These are phyloP conservation scores for Zoysia japonica DNA, from an alignment of 176 grass and related monocot genomes.

Conservation along the genomic window DNA sequence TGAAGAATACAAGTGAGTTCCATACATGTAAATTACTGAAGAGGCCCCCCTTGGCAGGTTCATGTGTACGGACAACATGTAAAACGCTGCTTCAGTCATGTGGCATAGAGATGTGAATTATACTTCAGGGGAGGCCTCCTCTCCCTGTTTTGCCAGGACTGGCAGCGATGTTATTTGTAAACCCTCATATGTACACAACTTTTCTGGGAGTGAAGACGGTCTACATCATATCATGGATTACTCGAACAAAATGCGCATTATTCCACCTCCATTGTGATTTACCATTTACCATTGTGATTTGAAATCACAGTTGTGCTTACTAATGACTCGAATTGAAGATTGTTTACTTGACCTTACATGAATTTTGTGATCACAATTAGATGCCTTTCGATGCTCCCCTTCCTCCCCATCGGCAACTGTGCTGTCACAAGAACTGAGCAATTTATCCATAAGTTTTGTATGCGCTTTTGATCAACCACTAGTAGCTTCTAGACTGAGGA, in stretches of 20 bases:
- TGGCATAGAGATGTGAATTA: conserved; percentile 26
- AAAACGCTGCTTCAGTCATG: conserved; percentile 18
- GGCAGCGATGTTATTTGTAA: conserved; percentile 1
- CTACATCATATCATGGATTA: neutral
- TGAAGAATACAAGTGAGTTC: conserved; percentile 44
- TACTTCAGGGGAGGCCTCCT: conserved; percentile 8
- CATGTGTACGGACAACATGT: conserved; percentile 6
- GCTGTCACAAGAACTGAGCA: neutral
- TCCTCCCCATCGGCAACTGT: neutral
- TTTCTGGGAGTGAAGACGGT: neutral
- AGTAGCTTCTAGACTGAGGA: neutral
- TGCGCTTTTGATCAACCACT: neutral
- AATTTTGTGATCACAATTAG: neutral
- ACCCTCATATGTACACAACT: conserved; percentile 28
- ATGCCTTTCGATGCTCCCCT: neutral
- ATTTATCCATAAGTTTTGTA: neutral
- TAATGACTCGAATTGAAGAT: neutral
- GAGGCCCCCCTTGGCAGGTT: conserved; percentile 10
- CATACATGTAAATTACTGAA: conserved; percentile 27
- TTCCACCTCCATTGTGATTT: too few relatives aligned
- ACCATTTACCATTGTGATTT: neutral
- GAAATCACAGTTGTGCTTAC: neutral
- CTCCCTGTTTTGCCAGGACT: conserved; percentile 4
- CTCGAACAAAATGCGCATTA: neutral
- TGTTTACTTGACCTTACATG: neutral